Evolutionary conservation across 495 filamentous ascomycete genomes (phyloP).

Genomic region (Daldinia bambusicola): DNA sequence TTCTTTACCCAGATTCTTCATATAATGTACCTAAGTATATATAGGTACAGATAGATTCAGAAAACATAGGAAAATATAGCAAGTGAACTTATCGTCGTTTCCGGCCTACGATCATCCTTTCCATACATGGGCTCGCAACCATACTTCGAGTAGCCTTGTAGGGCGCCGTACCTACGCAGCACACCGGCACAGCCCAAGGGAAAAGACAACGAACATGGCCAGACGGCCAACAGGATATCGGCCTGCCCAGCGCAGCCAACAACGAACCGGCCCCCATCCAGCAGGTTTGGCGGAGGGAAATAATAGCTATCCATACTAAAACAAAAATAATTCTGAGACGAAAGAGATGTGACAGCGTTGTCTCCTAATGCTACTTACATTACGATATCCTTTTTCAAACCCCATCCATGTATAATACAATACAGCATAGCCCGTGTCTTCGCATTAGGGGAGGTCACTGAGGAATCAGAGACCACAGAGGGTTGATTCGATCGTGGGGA

Average conservation of each 20-base stretch:
- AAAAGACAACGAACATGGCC: constrained; percentile 7
- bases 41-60: neutral
- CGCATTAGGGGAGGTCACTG: neutral
- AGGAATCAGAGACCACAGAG: neutral
- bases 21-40: neutral
- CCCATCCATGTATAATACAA: neutral
- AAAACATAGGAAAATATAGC: neutral
- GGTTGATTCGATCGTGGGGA: neutral
- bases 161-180: constrained; percentile 5
- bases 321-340: constrained; percentile 6
- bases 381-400: no score
- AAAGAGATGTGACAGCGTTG: neutral
- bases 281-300: constrained; percentile 2
- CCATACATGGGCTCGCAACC: neutral
- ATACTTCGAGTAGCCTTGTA: neutral
- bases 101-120: neutral
- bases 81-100: neutral
- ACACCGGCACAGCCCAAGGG: constrained; percentile 14
- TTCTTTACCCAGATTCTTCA: neutral
- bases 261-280: neutral
- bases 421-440: neutral
- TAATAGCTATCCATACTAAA: neutral
- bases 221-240: neutral
- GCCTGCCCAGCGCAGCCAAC: neutral
- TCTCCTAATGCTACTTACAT: neutral